Evolutionary conservation across 805 yeast genomes (phyloP).

Genomic region (Lipomyces lipofer): DNA sequence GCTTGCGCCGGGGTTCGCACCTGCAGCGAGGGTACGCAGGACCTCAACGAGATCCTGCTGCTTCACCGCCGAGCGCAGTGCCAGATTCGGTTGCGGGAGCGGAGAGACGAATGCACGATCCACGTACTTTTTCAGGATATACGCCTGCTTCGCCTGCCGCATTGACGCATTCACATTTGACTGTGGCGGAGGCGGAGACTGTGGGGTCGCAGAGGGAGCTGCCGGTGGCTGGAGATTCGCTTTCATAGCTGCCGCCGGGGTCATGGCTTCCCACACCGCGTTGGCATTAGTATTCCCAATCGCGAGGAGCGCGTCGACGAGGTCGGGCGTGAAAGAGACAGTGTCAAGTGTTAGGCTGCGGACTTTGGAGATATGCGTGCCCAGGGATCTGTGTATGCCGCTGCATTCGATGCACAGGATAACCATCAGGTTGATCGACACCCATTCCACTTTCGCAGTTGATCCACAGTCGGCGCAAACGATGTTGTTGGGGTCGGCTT

Average conservation of each 20-base stretch:
- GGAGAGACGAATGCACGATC: constrained; percentile 48
- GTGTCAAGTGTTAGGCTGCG: constrained; percentile 76
- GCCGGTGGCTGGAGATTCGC: constrained; percentile 5
- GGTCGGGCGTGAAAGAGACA: constrained; percentile 56
- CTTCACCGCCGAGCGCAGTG: constrained; percentile 40
- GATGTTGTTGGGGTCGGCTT: constrained; percentile 52
- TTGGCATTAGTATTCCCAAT: constrained; percentile 59
- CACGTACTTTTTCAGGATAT: constrained; percentile 66
- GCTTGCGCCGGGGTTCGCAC: constrained; percentile 42
- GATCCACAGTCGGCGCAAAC: constrained; percentile 80
- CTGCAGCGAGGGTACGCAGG: constrained; percentile 42
- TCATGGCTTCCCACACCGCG: constrained; percentile 56
- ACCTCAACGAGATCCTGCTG: constrained; percentile 37
- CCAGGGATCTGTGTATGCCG: constrained; percentile 83
- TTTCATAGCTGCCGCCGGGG: constrained; percentile 30
- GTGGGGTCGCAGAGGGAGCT: constrained; percentile 1
- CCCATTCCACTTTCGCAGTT: constrained; percentile 73
- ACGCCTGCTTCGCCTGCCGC: constrained; percentile 42
- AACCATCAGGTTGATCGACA: constrained; percentile 70
- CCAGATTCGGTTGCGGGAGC: constrained; percentile 38
- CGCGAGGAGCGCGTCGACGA: constrained; percentile 55
- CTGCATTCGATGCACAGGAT: constrained; percentile 83
- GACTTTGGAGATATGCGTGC: constrained; percentile 77
- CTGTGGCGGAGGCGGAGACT: constrained; percentile 36
- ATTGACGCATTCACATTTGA: constrained; percentile 48